phyloP scores from a whole-genome alignment of 1,284 basidiomycete species.

The Tetrapyrgos nigripes region DNA sequence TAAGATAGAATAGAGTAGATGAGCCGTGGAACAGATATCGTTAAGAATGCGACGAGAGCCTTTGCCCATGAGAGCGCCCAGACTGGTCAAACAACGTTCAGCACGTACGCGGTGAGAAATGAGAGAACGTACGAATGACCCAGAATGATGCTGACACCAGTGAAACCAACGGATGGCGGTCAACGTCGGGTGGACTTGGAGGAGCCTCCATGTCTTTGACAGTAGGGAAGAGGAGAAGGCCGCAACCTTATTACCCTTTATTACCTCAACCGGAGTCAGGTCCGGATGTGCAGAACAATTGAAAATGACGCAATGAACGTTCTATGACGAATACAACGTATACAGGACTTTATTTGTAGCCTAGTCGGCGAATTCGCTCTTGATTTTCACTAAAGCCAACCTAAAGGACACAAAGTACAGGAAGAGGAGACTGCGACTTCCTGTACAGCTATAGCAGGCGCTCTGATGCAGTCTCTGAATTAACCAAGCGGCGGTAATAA shows the following conservation, averaged over 20 bases:
- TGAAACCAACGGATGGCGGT: constrained; percentile 69
- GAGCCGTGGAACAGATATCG: constrained; percentile 80
- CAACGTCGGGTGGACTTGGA: constrained; percentile 6
- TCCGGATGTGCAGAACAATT: too few species aligned
- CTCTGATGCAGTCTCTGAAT: too few species aligned
- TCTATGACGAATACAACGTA: too few species aligned
- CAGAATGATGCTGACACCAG: constrained; percentile 86
- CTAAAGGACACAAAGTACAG: too few species aligned
- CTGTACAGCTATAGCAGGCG: too few species aligned
- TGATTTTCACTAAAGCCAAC: too few species aligned
- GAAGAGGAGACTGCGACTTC: too few species aligned
- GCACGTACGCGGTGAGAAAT: not conserved
- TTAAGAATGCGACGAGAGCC: constrained; percentile 74
- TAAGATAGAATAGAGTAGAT: constrained; percentile 85
- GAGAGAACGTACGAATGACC: constrained; percentile 69
- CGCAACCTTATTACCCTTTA: not conserved
- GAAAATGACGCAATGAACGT: too few species aligned
- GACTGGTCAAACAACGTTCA: constrained; percentile 49
- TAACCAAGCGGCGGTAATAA: too few species aligned
- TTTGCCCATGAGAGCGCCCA: constrained; percentile 83
- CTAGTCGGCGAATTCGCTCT: too few species aligned
- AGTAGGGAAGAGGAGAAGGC: not conserved
- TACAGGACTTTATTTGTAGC: too few species aligned
- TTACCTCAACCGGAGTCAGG: not conserved
- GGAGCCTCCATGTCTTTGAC: not conserved